Conservation (phyloP, 176 grass and related monocot genomes). For the Thinopyrum elongatum region DNA sequence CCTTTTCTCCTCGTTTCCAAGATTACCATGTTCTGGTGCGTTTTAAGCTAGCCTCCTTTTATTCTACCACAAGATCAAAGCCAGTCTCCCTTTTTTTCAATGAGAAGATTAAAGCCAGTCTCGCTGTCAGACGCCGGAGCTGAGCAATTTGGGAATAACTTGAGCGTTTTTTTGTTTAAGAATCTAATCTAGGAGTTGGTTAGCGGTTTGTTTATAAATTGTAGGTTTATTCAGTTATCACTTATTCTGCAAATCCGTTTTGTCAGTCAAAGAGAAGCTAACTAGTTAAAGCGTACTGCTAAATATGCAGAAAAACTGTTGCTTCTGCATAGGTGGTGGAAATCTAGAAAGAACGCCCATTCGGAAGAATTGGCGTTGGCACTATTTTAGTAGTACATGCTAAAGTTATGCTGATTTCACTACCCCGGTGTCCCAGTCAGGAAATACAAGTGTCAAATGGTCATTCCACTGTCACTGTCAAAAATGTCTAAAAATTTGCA, state of each 20-base stretch:
- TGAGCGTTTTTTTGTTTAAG: not conserved
- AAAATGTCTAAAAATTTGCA: conserved; percentile 1
- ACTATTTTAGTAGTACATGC: not conserved
- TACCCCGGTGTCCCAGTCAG: not conserved
- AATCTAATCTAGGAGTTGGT: not conserved
- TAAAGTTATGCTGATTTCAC: not conserved
- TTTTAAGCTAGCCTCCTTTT: not conserved
- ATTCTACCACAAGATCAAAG: not conserved
- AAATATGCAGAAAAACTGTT: not conserved
- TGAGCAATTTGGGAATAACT: not conserved
- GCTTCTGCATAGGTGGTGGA: not conserved
- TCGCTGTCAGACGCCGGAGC: not conserved
- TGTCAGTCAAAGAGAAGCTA: not conserved
- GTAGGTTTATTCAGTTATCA: not conserved
- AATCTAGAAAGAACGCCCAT: not conserved
- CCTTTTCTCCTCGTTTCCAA: not conserved
- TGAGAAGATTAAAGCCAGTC: not conserved
- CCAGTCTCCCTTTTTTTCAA: not conserved
- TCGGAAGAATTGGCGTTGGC: not conserved
- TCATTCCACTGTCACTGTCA: not conserved
- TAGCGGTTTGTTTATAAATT: not conserved
- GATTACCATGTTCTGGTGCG: not conserved
- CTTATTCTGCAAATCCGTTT: not conserved
- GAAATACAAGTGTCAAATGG: not conserved
- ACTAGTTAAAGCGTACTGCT: not conserved